These are phyloP conservation scores for rapeseed (Brassica napus) DNA, from an alignment of 345 rosid species.

Conservation along the genomic window DNA sequence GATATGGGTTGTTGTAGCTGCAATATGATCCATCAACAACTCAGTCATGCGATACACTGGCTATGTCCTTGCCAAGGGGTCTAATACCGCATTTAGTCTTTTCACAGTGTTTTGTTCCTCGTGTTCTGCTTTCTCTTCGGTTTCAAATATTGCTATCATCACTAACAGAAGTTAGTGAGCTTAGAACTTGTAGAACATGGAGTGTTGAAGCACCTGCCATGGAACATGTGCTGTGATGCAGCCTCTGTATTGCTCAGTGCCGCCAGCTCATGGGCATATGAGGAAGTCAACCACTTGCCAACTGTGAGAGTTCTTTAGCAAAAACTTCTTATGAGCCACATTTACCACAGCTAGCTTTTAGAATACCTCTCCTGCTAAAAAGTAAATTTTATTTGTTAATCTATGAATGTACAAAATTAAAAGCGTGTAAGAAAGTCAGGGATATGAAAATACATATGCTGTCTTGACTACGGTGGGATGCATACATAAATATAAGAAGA, in stretches of 20 bases:
- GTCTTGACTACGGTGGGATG: not conserved
- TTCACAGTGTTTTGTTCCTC: slow-evolving; percentile 71
- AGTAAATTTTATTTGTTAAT: slow-evolving; percentile 81
- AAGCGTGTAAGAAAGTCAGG: slow-evolving; percentile 29
- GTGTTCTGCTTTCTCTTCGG: slow-evolving; percentile 50
- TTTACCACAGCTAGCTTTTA: slow-evolving; percentile 77
- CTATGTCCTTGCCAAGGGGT: slow-evolving; percentile 93
- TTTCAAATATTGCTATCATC: slow-evolving; percentile 43
- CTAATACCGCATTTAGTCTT: slow-evolving; percentile 71
- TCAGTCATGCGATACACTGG: slow-evolving; percentile 84
- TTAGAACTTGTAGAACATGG: slow-evolving; percentile 83
- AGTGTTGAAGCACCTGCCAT: slow-evolving; percentile 92
- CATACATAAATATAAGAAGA: not conserved
- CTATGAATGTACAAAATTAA: slow-evolving; percentile 44
- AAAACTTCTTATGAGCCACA: slow-evolving; percentile 63
- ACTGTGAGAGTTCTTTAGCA: slow-evolving; percentile 66
- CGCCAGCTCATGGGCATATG: slow-evolving; percentile 75
- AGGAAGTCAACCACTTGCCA: slow-evolving; percentile 74
- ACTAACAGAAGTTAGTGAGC: slow-evolving; percentile 55
- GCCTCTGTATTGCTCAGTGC: slow-evolving; percentile 69
- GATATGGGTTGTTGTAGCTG: slow-evolving; percentile 43
- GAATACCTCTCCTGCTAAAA: slow-evolving; percentile 79
- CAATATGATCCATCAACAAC: slow-evolving; percentile 71
- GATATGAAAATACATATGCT: not conserved
- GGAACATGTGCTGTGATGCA: slow-evolving; percentile 80